Evolutionary conservation across 2,329 filamentous ascomycete species (phyloP), one percentile per base, ranked within the genome.

Genomic region (Pseudovirgaria hyperparasitica): DNA sequence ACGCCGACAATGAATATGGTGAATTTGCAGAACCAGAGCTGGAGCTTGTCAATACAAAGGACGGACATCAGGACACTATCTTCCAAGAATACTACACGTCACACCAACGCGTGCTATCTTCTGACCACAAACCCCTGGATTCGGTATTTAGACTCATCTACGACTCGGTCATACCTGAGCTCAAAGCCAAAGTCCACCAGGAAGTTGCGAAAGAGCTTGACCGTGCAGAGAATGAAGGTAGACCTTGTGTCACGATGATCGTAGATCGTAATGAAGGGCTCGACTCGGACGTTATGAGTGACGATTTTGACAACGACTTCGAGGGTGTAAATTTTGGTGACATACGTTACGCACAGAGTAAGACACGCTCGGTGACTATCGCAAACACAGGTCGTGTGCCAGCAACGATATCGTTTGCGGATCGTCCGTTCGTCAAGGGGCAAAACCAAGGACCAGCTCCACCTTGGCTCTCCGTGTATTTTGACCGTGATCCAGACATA

Each of bases 121-220:
- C 87, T 0, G 90, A 98, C 42, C 90, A 98, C 55, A 98, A 98
- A 50, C 92, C 90, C 0, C 59, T 98, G 2, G 72, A 76, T 32
- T 82, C 85, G 1, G 62, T 86, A 1, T 96, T 96, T 46, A 77
- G 71, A 0, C 56, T 98, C 6, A 76, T 79, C 23, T 94, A 90
- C 46, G 82, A 94, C 35, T 79, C 82, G 1, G 81, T 93, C 1
- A 74, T 92, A 0, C 80, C 85, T 0, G 76, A 87, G 16, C 59
- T 93, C 15, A 94, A 92, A 49, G 72, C 82, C 2, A 77, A 73
- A 35, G 65, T 96, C 0, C 80, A 93, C 35, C 73, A 81, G 30
- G 85, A 96, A 45, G 81, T 96, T 9, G 86, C 81, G 2, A 70
- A 80, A 29, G 81, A 93, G 43, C 62, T 96, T 6, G 90, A 98